phyloP scores from a whole-genome alignment of 78 protist genomes.

The Guillardia theta region DNA sequence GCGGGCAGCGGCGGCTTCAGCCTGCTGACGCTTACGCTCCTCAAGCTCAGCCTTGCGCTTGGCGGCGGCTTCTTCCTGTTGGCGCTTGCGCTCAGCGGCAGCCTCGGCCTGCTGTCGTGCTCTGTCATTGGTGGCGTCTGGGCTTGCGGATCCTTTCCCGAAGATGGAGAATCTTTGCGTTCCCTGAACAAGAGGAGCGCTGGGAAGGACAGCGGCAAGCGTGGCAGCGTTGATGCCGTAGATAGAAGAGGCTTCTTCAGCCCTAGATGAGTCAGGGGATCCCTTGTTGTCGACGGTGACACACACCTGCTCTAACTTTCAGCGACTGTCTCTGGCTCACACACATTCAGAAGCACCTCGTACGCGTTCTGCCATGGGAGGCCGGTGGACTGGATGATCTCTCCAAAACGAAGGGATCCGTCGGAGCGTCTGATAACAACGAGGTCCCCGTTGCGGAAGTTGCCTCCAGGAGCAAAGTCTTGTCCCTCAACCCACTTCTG shows the following conservation, averaged over 20 bases:
- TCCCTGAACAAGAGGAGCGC: too few relatives aligned
- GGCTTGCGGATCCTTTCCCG: too few relatives aligned
- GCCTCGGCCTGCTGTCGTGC: background rate
- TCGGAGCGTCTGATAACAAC: background rate
- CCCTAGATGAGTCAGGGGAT: background rate
- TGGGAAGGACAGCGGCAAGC: too few relatives aligned
- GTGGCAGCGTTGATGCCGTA: too few relatives aligned
- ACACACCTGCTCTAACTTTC: too few relatives aligned
- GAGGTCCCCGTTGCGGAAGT: background rate
- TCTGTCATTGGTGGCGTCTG: too few relatives aligned
- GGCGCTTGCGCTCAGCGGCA: background rate
- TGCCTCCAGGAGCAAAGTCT: background rate
- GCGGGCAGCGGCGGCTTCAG: background rate
- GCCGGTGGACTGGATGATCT: background rate
- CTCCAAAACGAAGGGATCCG: background rate
- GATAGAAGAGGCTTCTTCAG: too few relatives aligned
- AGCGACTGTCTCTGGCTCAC: too few relatives aligned
- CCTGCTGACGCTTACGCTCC: constrained; percentile 1
- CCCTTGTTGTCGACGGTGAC: background rate
- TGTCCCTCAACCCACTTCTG: background rate
- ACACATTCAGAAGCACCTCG: too few relatives aligned
- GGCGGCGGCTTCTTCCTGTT: background rate
- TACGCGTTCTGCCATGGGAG: background rate
- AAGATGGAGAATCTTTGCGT: too few relatives aligned
- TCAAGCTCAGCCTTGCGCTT: background rate